phyloP scores from a whole-genome alignment of 2,329 filamentous ascomycete species.

The Rutstroemia sp. region DNA sequence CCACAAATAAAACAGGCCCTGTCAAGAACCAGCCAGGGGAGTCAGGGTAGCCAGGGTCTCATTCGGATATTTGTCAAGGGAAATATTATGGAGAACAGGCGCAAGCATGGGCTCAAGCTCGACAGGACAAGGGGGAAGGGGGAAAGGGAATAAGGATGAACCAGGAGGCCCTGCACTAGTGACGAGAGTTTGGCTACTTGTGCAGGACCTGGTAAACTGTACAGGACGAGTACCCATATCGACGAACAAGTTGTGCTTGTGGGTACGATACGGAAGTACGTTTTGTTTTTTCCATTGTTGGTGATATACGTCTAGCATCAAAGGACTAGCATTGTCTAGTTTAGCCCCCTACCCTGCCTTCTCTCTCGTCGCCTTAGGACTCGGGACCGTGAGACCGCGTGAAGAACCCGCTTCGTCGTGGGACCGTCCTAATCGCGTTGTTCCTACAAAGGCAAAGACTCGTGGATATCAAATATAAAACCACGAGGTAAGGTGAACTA shows the following conservation, averaged over 20 bases:
- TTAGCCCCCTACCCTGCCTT: no score
- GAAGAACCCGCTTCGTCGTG: neutral
- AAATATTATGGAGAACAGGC: neutral
- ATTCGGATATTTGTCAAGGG: slow-evolving; percentile 7
- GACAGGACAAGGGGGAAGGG: neutral
- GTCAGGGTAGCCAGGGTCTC: slow-evolving; percentile 3
- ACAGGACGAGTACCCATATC: no score
- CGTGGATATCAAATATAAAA: slow-evolving; percentile 6
- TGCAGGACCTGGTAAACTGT: no score
- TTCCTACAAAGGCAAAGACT: neutral
- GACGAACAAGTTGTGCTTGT: no score
- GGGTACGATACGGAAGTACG: no score
- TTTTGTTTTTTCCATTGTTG: no score
- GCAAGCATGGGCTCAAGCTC: neutral
- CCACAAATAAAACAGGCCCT: slow-evolving; percentile 10
- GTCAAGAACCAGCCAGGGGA: slow-evolving; percentile 1
- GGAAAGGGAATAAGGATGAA: neutral
- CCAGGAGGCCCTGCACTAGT: slow-evolving; percentile 1
- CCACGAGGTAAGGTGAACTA: slow-evolving; percentile 1
- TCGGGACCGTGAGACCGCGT: no score
- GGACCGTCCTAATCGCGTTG: slow-evolving; percentile 2
- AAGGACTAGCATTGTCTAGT: neutral
- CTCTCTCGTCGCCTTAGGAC: no score
- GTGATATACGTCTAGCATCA: neutral
- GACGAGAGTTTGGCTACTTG: neutral